Evolutionary conservation across 1,284 basidiomycete species (phyloP), one percentile per base, ranked within the genome.

Genomic region (Sparassis latifolia): DNA sequence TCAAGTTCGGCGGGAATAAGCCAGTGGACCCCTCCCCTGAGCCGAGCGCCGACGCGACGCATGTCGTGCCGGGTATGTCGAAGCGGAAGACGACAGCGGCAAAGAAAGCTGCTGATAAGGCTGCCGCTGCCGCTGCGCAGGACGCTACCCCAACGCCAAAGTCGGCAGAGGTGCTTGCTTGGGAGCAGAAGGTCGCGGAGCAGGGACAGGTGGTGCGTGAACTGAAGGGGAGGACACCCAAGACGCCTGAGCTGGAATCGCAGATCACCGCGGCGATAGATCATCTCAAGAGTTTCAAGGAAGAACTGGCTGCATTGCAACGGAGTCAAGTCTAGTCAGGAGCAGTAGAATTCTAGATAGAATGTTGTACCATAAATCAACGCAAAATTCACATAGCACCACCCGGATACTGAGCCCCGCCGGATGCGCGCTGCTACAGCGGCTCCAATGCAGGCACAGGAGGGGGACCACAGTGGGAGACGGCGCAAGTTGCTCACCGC

Each of bases 191-290:
- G 72, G 76, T 95, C 42, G 74, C 81, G 33, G 80, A 79, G 44
- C 91, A 95, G 66, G 90, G 88, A 0, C 76, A 81, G 49, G 61
- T 77, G 27, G 86, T 95, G 27, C 78, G 89, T 39, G 68, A 68
- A 42, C 62, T 89, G 59, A 89, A 89, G 67, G 77, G 63, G n/a
- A 75, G 62, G 53, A 70, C 73, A 9, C 77, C 87, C 31, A 89
- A 87, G 69, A 80, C 76, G 28, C 77, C 82, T 32, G 80, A 84
- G 59, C 63, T 77, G 10, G 82, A 69, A 30, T 70, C 75, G 61
- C 69, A 63, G 74, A 71, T 61, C 59, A 71, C 60, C 33, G 63
- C 60, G 38, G 80, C 79, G 54, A 68, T 79, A 10, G 73, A 70
- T 27, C 68, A 68, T 55, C 66, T 80, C 50, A 77, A 81, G 69